Conservation (phyloP, 2,329 filamentous ascomycete genomes). For the Aspergillus sp. region DNA sequence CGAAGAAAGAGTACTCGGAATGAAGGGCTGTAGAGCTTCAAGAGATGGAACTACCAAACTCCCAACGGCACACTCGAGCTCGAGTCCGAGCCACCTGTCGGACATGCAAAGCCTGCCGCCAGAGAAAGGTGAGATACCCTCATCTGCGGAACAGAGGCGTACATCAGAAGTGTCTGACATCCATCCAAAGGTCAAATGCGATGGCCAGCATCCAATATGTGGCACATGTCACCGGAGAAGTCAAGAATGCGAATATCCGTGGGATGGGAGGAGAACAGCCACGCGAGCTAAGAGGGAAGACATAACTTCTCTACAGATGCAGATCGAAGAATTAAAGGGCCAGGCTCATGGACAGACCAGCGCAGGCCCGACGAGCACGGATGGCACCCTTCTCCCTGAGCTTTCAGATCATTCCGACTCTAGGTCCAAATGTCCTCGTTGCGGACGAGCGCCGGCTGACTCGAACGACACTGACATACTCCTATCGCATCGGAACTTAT, state of each 20-base stretch:
- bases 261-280: neutral
- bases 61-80: neutral
- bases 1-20: too few species aligned
- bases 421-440: neutral
- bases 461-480: too few species aligned
- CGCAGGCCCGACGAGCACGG: too few species aligned
- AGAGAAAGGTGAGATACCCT: neutral
- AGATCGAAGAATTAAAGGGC: neutral
- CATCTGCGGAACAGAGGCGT: too few species aligned
- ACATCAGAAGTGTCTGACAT: neutral
- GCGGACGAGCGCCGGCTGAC: too few species aligned
- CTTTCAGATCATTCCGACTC: too few species aligned
- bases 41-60: too few species aligned
- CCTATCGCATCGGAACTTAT: too few species aligned
- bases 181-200: constrained; percentile 1
- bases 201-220: neutral
- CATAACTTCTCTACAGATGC: neutral
- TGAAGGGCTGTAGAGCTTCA: too few species aligned
- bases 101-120: neutral
- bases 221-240: neutral
- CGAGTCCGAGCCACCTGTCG: constrained; percentile 1
- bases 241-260: neutral
- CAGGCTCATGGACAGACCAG: neutral
- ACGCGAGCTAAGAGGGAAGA: neutral
- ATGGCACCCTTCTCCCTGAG: neutral